Evolutionary conservation across 2,329 filamentous ascomycete species (phyloP).

Genomic region (Clonostachys rhizophaga): DNA sequence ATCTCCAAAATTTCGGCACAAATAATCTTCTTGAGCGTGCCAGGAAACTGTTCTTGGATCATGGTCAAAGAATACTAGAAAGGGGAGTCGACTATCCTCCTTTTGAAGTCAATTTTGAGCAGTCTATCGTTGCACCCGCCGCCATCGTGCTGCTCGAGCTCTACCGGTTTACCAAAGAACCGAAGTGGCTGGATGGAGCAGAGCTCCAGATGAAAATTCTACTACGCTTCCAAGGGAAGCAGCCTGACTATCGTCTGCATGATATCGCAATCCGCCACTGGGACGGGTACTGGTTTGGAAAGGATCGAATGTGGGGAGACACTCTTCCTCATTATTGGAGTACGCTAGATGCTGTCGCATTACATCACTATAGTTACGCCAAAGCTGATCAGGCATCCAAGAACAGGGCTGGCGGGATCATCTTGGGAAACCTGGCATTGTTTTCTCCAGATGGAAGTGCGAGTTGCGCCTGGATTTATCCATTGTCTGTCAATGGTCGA

Average conservation of each 20-base stretch:
- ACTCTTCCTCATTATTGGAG: not conserved
- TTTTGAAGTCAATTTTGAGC: not conserved
- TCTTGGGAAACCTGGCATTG: not conserved
- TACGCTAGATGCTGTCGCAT: not conserved
- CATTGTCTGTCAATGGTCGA: not conserved
- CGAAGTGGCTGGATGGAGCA: not conserved
- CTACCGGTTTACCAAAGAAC: constrained; percentile 12
- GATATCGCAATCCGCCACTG: not conserved
- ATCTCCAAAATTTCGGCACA: not conserved
- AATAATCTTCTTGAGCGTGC: not conserved
- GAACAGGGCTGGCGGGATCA: not conserved
- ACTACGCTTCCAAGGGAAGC: not conserved
- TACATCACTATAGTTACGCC: not conserved
- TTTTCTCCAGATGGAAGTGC: not conserved
- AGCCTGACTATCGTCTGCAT: not conserved
- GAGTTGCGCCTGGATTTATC: not conserved
- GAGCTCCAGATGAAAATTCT: not conserved
- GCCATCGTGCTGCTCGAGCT: constrained; percentile 1
- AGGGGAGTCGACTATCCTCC: not conserved
- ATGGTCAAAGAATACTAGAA: not conserved
- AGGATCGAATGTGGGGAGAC: not conserved
- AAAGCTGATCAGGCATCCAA: not conserved
- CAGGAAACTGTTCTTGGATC: not conserved
- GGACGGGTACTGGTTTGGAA: not conserved
- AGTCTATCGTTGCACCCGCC: not conserved